Evolutionary conservation across 2,329 filamentous ascomycete species (phyloP).

Genomic region (Fusarium nygamai): DNA sequence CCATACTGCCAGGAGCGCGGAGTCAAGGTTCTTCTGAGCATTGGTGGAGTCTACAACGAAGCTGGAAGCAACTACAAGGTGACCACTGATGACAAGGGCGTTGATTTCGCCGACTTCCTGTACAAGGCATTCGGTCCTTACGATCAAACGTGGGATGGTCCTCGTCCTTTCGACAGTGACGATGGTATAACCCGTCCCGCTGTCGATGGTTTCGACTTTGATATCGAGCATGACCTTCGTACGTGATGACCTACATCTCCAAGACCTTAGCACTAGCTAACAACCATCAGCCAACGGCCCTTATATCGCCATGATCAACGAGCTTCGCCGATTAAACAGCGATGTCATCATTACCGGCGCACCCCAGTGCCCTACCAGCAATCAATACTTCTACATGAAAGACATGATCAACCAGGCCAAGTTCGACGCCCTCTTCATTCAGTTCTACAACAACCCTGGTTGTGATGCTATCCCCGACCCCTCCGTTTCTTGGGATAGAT

Average conservation of each 20-base stretch:
- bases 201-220: conserved; percentile 57
- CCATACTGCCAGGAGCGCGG: conserved; percentile 53
- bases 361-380: conserved; percentile 54
- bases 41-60: conserved; percentile 49
- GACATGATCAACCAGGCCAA: conserved; percentile 52
- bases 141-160: conserved; percentile 43
- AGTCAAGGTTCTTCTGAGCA: conserved; percentile 56
- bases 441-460: conserved; percentile 60
- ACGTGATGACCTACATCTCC: conserved; percentile 14
- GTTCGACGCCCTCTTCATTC: conserved; percentile 57
- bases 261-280: neutral
- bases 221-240: conserved; percentile 51
- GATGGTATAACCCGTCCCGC: conserved; percentile 35
- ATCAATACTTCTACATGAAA: conserved; percentile 46
- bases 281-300: conserved; percentile 45
- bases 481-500: conserved; percentile 42
- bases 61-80: conserved; percentile 48
- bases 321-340: conserved; percentile 46
- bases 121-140: conserved; percentile 53
- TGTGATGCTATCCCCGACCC: conserved; percentile 50
- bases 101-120: conserved; percentile 52
- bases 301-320: conserved; percentile 52
- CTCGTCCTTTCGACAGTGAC: conserved; percentile 52
- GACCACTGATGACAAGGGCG: conserved; percentile 44
- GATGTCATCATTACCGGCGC: conserved; percentile 54